Conservation (phyloP, 2,329 filamentous ascomycete species). For the Colletotrichum lentis region DNA sequence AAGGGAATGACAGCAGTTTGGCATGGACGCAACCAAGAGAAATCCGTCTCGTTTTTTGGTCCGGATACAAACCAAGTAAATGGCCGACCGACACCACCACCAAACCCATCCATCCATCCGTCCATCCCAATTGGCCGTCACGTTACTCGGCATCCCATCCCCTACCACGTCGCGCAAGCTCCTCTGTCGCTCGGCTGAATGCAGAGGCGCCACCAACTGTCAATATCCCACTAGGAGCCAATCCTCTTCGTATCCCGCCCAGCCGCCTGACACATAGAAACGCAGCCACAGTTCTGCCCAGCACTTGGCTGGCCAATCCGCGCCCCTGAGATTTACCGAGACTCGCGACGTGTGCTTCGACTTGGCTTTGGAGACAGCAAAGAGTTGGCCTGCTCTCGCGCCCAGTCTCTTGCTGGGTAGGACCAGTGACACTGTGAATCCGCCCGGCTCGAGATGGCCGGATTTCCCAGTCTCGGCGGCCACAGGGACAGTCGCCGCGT, state of each 20-base stretch:
- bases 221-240: background rate
- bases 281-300: background rate
- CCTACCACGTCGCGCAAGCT: constrained; percentile 1
- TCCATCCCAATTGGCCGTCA: background rate
- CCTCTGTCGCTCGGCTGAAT: constrained; percentile 14
- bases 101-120: too few species aligned
- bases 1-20: background rate
- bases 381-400: background rate
- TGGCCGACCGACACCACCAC: too few species aligned
- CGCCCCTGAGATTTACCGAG: background rate
- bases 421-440: background rate
- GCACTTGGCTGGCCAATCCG: constrained; percentile 1
- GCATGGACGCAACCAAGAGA: background rate
- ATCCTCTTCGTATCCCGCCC: background rate
- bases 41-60: too few species aligned
- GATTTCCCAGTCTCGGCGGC: background rate
- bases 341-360: background rate
- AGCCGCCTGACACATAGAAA: constrained; percentile 21
- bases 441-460: background rate
- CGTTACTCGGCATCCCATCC: background rate
- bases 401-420: background rate
- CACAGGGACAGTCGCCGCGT: background rate
- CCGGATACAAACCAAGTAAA: too few species aligned
- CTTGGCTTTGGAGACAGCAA: background rate
- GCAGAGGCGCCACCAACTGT: constrained; percentile 15